A percentile compares a stretch with the other conserved stretches of the same genome.
phyloP scores from a whole-genome alignment of 2,329 filamentous ascomycete species.

The Colletotrichum karsti region DNA sequence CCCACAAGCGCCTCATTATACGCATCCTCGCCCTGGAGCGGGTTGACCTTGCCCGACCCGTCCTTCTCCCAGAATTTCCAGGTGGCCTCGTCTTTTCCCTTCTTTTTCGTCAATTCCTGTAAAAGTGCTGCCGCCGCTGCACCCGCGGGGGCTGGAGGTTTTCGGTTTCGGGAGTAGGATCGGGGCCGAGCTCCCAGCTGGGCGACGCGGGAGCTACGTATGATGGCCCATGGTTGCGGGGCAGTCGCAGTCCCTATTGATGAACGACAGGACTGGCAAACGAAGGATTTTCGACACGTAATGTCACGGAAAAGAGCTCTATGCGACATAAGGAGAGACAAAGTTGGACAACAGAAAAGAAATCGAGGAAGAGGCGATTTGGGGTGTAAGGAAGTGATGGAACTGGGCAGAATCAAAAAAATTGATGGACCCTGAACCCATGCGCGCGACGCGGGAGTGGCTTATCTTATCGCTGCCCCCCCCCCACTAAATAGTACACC shows the following conservation, averaged over 20 bases:
- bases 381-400: not conserved
- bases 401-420: slow-evolving; percentile 11
- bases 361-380: not conserved
- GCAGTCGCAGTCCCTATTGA: slow-evolving; percentile 37
- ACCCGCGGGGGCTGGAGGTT: not conserved
- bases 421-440: slow-evolving; percentile 26
- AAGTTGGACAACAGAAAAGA: slow-evolving; percentile 3
- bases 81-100: slow-evolving; percentile 29
- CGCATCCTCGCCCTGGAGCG: slow-evolving; percentile 48
- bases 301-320: slow-evolving; percentile 42
- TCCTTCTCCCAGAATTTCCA: slow-evolving; percentile 60
- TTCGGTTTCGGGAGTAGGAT: not conserved
- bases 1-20: slow-evolving; percentile 49
- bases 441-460: not conserved
- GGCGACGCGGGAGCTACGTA: slow-evolving; percentile 41
- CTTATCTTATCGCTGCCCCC: slow-evolving; percentile 27
- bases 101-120: slow-evolving; percentile 25
- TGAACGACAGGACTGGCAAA: slow-evolving; percentile 48
- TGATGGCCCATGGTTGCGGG: slow-evolving; percentile 36
- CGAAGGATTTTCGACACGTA: slow-evolving; percentile 41
- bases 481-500: slow-evolving; percentile 32
- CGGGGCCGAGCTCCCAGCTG: slow-evolving; percentile 17
- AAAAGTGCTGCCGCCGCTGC: slow-evolving; percentile 31
- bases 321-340: slow-evolving; percentile 28
- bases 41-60: slow-evolving; percentile 44